Conservation (phyloP, 768 basidiomycete species). For the Tubosaeta sp. region DNA sequence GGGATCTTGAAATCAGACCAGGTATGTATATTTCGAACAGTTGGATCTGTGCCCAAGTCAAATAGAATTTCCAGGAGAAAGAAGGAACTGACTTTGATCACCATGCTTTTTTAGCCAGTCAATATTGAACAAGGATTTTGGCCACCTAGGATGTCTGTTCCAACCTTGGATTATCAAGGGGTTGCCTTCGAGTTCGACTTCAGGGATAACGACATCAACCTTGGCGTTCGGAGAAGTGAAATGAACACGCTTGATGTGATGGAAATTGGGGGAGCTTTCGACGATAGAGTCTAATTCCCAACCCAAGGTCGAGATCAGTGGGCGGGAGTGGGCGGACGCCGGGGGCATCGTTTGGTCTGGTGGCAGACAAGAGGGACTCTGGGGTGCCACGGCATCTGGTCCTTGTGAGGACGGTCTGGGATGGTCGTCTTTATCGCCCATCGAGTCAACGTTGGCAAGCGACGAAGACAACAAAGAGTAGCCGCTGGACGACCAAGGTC, state of each 20-base stretch:
- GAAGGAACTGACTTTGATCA: conserved; percentile 17
- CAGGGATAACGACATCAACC: conserved; percentile 31
- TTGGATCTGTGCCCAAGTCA: conserved; percentile 41
- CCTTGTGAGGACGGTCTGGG: conserved; percentile 7
- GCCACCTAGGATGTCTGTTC: conserved; percentile 56
- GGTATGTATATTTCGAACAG: conserved; percentile 60
- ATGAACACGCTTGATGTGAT: conserved; percentile 35
- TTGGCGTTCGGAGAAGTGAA: conserved; percentile 26
- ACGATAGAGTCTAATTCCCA: conserved; percentile 52
- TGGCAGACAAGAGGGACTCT: not conserved
- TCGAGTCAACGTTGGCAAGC: not conserved
- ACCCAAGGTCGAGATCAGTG: conserved; percentile 36
- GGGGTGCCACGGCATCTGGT: not conserved
- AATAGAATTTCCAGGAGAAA: not conserved
- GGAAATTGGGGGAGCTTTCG: conserved; percentile 38
- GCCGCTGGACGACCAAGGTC: too few relatives aligned
- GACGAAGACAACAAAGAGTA: not conserved
- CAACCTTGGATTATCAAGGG: conserved; percentile 66
- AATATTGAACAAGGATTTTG: conserved; percentile 45
- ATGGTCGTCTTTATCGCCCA: not conserved
- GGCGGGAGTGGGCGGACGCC: not conserved
- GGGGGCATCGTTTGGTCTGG: not conserved
- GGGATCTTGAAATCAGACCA: conserved; percentile 50
- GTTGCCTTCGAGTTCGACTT: conserved; percentile 46
- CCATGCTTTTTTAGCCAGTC: conserved; percentile 48